A percentile compares a stretch with the other conserved stretches of the same genome.
These are phyloP conservation scores for Melaleuca alternifolia DNA, from an alignment of 345 rosid species.

Conservation along the genomic window DNA sequence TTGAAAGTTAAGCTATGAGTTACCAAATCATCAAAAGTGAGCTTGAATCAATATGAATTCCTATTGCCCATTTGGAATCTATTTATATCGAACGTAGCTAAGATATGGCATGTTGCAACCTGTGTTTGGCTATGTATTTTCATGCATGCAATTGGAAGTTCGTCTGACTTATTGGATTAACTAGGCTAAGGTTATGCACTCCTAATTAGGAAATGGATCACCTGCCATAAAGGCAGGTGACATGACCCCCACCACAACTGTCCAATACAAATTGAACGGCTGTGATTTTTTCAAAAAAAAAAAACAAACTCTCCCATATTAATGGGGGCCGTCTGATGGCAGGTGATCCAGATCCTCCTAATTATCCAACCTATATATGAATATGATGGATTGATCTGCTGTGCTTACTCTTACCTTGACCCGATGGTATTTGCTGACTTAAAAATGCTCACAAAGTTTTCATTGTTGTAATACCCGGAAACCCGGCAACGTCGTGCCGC, in stretches of 20 bases:
- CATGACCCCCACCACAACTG: no score
- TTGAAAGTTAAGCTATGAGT: not conserved
- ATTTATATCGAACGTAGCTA: not conserved
- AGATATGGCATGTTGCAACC: not conserved
- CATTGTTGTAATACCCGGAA: not conserved
- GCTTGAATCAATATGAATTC: not conserved
- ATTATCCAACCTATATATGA: not conserved
- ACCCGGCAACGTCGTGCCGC: not conserved
- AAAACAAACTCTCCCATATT: no score
- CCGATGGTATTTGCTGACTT: not conserved
- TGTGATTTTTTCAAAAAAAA: no score
- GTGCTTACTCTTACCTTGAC: not conserved
- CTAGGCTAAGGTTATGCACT: not conserved
- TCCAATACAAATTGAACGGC: no score
- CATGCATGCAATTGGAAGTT: not conserved
- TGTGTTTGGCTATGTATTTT: not conserved
- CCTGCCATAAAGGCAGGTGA: no score
- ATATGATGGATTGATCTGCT: not conserved
- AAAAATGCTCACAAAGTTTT: not conserved
- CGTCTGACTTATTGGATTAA: not conserved
- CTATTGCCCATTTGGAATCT: not conserved
- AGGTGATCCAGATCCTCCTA: no score
- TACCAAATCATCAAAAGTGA: not conserved
- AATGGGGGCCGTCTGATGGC: no score
- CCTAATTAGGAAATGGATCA: no score